Conservation (phyloP, 169 alveolate genomes). For the Babesia caballi region DNA sequence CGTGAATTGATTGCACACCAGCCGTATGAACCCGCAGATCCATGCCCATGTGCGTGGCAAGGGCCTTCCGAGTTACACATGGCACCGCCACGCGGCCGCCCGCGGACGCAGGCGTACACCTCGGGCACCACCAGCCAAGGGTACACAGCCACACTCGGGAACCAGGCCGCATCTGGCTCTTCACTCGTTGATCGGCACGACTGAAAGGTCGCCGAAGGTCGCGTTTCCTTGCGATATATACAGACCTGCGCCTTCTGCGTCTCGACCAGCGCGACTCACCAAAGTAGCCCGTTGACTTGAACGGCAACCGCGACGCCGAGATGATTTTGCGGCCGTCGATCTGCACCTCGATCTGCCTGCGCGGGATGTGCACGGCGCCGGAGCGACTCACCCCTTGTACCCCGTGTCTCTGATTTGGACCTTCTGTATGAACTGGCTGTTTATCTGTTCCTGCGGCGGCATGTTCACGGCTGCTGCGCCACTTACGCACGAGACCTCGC, state of each 20-base stretch:
- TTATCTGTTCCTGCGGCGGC: conserved; percentile 30
- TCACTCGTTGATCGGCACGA: conserved; percentile 29
- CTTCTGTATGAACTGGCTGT: conserved; percentile 52
- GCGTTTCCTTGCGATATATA: conserved; percentile 56
- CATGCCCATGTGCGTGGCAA: not conserved
- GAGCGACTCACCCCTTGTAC: conserved; percentile 48
- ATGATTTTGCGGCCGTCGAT: conserved; percentile 37
- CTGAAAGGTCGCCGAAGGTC: conserved; percentile 58
- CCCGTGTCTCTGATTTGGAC: conserved; percentile 57
- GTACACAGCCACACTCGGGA: too few relatives aligned
- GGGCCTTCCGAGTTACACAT: not conserved
- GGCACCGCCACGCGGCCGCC: too few relatives aligned
- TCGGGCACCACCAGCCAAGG: too few relatives aligned
- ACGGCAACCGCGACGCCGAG: not conserved
- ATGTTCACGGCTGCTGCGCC: not conserved
- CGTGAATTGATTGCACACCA: too few relatives aligned
- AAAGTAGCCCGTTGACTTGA: conserved; percentile 24
- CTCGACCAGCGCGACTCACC: not conserved
- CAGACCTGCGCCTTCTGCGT: conserved; percentile 8
- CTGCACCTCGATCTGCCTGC: conserved; percentile 9
- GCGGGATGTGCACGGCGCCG: not conserved
- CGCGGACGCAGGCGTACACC: too few relatives aligned
- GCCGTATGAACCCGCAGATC: too few relatives aligned
- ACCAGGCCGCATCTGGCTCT: not conserved
- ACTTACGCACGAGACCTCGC: conserved; percentile 42